Conservation (phyloP, 2,329 filamentous ascomycete genomes). For the Rutstroemia sp. region DNA sequence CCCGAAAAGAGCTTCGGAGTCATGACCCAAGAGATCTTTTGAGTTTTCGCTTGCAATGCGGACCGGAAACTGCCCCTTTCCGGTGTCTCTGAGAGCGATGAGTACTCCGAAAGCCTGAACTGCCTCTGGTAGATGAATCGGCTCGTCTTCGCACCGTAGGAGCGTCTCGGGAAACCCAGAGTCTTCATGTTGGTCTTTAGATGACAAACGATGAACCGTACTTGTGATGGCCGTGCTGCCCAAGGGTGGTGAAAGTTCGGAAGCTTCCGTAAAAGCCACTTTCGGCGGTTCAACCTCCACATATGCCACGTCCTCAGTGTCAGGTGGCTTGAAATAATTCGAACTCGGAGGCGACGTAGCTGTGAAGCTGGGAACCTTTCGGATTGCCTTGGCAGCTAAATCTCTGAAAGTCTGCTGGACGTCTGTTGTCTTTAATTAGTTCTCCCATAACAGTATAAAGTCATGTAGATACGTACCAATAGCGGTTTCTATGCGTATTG, state of each 20-base stretch:
- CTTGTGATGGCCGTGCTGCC: not conserved
- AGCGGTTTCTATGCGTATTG: conserved; percentile 8
- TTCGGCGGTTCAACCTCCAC: not conserved
- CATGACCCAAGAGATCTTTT: conserved; percentile 64
- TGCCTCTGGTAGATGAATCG: conserved; percentile 58
- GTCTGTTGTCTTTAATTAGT: not conserved
- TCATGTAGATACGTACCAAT: not conserved
- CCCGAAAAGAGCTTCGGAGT: conserved; percentile 66
- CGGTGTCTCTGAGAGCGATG: conserved; percentile 66
- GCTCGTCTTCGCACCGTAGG: conserved; percentile 74
- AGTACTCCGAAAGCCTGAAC: conserved; percentile 72
- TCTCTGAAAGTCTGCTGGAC: not conserved
- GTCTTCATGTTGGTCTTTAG: not conserved
- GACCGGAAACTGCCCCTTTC: conserved; percentile 59
- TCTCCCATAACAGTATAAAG: not conserved
- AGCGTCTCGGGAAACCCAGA: not conserved
- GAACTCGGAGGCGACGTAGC: not conserved
- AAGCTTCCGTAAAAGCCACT: not conserved
- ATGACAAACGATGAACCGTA: not conserved
- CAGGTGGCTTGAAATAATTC: not conserved
- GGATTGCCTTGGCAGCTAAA: not conserved
- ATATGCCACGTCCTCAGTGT: not conserved
- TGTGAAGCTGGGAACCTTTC: not conserved
- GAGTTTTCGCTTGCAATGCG: conserved; percentile 79
- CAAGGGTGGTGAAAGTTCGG: not conserved